Evolutionary conservation across 108 stramenopile genomes (phyloP).

Genomic region (Aureococcus anophagefferens): DNA sequence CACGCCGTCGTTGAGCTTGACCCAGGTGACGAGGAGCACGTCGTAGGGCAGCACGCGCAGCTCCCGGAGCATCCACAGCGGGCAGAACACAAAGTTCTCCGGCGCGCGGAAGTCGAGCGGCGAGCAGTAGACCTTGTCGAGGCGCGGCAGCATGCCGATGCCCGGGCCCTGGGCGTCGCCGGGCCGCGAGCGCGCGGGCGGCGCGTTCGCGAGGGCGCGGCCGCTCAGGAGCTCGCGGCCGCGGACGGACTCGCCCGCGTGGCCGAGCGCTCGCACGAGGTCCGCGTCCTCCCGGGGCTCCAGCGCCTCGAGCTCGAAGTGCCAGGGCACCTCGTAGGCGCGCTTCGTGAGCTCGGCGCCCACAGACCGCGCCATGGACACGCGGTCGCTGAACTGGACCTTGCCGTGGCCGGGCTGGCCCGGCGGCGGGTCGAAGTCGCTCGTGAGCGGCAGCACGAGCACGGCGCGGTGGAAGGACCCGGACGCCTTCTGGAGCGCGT

Average conservation of each 20-base stretch:
- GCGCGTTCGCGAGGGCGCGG: too few species aligned
- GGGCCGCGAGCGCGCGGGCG: background rate
- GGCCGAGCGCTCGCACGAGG: background rate
- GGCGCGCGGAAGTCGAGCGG: constrained; percentile 87
- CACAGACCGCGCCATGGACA: background rate
- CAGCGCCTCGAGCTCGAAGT: background rate
- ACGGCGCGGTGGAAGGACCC: background rate
- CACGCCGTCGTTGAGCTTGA: constrained; percentile 44
- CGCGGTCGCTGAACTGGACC: background rate
- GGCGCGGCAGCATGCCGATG: constrained; percentile 15
- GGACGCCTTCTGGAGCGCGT: background rate
- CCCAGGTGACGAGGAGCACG: constrained; percentile 48
- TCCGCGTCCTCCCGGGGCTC: background rate
- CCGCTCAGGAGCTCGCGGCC: too few species aligned
- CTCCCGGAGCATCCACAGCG: constrained; percentile 76
- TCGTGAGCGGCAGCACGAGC: background rate
- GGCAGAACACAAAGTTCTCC: constrained; percentile 68
- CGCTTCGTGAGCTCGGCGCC: background rate
- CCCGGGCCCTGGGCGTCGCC: background rate
- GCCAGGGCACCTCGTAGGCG: background rate
- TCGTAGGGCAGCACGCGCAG: constrained; percentile 65
- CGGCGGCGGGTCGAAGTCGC: background rate
- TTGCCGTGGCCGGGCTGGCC: background rate
- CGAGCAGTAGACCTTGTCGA: constrained; percentile 59
- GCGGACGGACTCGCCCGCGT: background rate